A percentile compares a stretch with the other conserved stretches of the same genome.
Conservation (phyloP, 2,329 filamentous ascomycete genomes). For the Neophaeococcomyces mojaviensis region DNA sequence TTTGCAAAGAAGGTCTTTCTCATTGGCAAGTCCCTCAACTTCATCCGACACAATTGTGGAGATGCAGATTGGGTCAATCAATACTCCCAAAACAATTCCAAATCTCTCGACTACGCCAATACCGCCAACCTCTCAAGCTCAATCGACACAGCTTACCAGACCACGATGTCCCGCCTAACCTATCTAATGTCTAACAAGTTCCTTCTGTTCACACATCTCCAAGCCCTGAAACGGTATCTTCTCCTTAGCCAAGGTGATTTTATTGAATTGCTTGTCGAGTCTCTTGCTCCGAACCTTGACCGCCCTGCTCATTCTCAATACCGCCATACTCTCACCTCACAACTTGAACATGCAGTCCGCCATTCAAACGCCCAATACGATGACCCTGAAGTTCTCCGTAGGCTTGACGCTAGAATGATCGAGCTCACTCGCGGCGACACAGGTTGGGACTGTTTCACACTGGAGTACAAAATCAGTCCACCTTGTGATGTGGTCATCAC, state of each 20-base stretch:
- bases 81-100: conserved; percentile 87
- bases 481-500: conserved; percentile 96
- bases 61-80: conserved; percentile 93
- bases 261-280: conserved; percentile 94
- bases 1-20: conserved; percentile 95
- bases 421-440: conserved; percentile 95
- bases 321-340: conserved; percentile 91
- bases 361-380: conserved; percentile 97
- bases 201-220: conserved; percentile 84
- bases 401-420: conserved; percentile 95
- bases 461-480: conserved; percentile 96
- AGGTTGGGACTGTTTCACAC: conserved; percentile 97
- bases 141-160: conserved; percentile 96
- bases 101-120: conserved; percentile 87
- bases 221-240: conserved; percentile 88
- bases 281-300: conserved; percentile 83
- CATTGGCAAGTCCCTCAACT: conserved; percentile 96
- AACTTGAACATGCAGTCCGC: conserved; percentile 92
- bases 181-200: conserved; percentile 93
- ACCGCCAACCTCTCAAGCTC: conserved; percentile 74
- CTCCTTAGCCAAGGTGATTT: conserved; percentile 94
- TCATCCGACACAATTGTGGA: conserved; percentile 90
- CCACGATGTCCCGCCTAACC: conserved; percentile 91
- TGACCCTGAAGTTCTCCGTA: conserved; percentile 78
- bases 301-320: conserved; percentile 95